Conservation (phyloP, 1,139 yeast species). For the Taphrina communis region DNA sequence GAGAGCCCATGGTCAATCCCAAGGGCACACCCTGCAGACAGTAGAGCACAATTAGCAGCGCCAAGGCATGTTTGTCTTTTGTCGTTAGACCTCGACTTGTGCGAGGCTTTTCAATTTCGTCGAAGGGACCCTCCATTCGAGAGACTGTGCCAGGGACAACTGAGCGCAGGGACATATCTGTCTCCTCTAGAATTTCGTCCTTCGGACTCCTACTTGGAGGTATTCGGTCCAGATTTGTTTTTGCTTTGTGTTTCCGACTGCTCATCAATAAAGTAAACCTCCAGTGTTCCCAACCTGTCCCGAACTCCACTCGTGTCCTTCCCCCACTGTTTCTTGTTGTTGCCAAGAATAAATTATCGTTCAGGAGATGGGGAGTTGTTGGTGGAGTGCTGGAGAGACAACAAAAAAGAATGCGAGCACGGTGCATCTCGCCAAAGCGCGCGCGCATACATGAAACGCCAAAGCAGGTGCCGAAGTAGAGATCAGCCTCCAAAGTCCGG, state of each 20-base stretch:
- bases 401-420: neutral
- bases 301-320: too few species aligned
- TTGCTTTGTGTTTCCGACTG: slow-evolving; percentile 15
- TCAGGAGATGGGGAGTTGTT: neutral
- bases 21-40: slow-evolving; percentile 89
- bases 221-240: neutral
- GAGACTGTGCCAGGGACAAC: slow-evolving; percentile 11
- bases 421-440: slow-evolving; percentile 5
- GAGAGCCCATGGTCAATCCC: slow-evolving; percentile 91
- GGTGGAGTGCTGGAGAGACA: neutral
- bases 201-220: neutral
- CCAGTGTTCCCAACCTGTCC: too few species aligned
- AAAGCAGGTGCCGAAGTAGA: neutral
- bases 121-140: slow-evolving; percentile 14
- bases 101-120: slow-evolving; percentile 35
- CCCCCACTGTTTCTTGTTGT: too few species aligned
- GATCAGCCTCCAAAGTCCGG: too few species aligned
- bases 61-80: slow-evolving; percentile 39
- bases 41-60: slow-evolving; percentile 37
- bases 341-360: too few species aligned
- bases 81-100: slow-evolving; percentile 26
- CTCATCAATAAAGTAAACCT: slow-evolving; percentile 8
- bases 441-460: slow-evolving; percentile 17
- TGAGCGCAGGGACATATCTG: slow-evolving; percentile 37
- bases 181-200: slow-evolving; percentile 2